Evolutionary conservation across 31 red algal species (phyloP), one percentile per base, ranked within the genome.

Genomic region (Pterothamnion heteromorphum): DNA sequence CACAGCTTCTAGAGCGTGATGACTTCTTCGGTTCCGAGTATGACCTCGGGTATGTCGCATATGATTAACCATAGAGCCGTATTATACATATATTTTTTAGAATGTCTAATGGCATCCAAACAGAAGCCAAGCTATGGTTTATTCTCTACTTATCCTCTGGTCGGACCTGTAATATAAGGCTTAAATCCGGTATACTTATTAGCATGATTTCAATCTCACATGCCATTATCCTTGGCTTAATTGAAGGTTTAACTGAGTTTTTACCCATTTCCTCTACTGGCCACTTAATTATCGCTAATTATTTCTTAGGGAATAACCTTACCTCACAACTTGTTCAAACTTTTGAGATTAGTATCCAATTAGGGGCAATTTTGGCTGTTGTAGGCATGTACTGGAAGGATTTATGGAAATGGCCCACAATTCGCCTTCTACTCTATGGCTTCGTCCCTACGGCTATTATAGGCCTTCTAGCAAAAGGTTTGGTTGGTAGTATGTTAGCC

Each of bases 191-290:
- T 41, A 41, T 41, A 41, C 1, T 41, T 2, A 41, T 76, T 32
- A 76, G 23, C 72, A 32, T 30, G 72, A 28, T 86, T 37, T 36
- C 82, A 35, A 86, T 86, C 82, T 86, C 35, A 26, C 34, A 35
- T 31, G 82, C 82, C 82, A 35, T 86, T 26, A 41, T 86, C 23
- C 82, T 86, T 35, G 82, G 82, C 26, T 35, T 86, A 35, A 35
- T 86, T 37, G 82, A 86, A 41, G 82, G 82, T 26, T 37, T 86
- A 35, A 86, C 82, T 35, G 82, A 86, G 36, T 86, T 35, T 35
- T 35, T 86, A 24, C 82, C 82, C 30, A 35, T 86, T 41, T 38
- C 34, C 30, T 86, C 82, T 36, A 86, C 82, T 24, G 82, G 82
- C 82, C 82, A 86, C 35, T 35, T 86, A 26, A 26, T 86, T 24